These are phyloP conservation scores for Colletotrichum noveboracense DNA, from an alignment of 2,329 filamentous ascomycete species.

Conservation along the genomic window DNA sequence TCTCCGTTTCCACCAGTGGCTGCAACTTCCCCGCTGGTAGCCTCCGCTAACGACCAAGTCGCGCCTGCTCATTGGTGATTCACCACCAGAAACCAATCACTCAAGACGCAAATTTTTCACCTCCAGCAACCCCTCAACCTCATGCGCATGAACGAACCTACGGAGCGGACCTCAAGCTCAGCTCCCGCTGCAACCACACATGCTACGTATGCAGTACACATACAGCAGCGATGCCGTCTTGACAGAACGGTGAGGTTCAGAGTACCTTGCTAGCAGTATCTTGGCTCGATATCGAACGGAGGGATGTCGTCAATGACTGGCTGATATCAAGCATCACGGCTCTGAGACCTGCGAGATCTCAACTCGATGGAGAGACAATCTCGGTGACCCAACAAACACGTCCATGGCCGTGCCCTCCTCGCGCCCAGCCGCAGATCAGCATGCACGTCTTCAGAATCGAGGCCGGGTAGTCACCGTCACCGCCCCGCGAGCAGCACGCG, in stretches of 20 bases:
- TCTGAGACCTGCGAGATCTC: neutral
- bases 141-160: neutral
- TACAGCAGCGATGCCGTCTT: neutral
- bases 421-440: neutral
- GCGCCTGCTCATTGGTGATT: conserved; percentile 15
- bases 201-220: neutral
- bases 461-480: neutral
- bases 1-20: neutral
- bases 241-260: neutral
- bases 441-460: neutral
- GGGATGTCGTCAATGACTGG: neutral
- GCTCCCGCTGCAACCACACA: neutral
- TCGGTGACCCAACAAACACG: neutral
- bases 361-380: neutral
- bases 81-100: neutral
- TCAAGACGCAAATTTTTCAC: conserved; percentile 15
- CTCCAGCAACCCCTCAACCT: neutral
- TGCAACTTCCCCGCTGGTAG: conserved; percentile 4
- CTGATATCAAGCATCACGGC: neutral
- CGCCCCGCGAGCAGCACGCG: neutral
- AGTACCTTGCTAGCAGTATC: neutral
- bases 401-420: neutral
- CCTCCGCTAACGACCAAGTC: neutral
- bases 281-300: neutral
- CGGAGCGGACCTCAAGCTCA: neutral